Evolutionary conservation across 441 rosid species (phyloP).

Genomic region (Arabidopsis hybrid): DNA sequence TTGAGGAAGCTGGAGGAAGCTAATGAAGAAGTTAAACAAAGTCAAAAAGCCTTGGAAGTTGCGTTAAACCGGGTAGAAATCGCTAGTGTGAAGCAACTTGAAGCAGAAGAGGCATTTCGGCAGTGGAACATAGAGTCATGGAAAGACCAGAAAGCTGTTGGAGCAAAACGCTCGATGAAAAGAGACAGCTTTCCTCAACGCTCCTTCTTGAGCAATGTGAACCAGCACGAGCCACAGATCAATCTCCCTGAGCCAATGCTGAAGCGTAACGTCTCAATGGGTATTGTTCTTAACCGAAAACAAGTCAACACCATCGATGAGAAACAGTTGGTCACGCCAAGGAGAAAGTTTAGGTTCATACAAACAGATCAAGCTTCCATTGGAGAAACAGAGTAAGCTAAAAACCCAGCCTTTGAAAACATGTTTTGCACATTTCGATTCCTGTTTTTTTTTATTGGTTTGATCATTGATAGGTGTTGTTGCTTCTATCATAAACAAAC

Average conservation of each 20-base stretch:
- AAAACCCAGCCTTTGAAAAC: constrained; percentile 50
- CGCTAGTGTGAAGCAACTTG: constrained; percentile 71
- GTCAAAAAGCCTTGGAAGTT: constrained; percentile 69
- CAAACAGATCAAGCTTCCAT: constrained; percentile 67
- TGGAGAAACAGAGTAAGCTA: constrained; percentile 62
- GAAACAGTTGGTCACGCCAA: constrained; percentile 61
- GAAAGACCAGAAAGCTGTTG: constrained; percentile 46
- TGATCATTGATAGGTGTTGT: constrained; percentile 25
- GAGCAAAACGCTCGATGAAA: constrained; percentile 39
- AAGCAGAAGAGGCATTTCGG: constrained; percentile 75
- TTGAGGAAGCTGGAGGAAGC: constrained; percentile 81
- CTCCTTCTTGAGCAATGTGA: constrained; percentile 53
- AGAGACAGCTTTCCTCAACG: constrained; percentile 46
- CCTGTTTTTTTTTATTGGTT: constrained; percentile 8
- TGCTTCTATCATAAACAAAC: constrained; percentile 34
- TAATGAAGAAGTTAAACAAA: constrained; percentile 69
- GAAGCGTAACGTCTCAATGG: constrained; percentile 66
- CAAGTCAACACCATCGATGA: constrained; percentile 56
- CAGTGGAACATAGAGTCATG: constrained; percentile 67
- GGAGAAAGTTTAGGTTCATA: constrained; percentile 90
- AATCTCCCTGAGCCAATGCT: constrained; percentile 57
- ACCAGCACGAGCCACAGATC: constrained; percentile 34
- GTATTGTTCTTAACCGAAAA: constrained; percentile 72
- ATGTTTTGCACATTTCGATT: constrained; percentile 11
- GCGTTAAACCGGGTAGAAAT: constrained; percentile 70